Base-by-base conservation (phyloP, 2,329 filamentous ascomycete species). In the Arthroderma sp. region DNA sequence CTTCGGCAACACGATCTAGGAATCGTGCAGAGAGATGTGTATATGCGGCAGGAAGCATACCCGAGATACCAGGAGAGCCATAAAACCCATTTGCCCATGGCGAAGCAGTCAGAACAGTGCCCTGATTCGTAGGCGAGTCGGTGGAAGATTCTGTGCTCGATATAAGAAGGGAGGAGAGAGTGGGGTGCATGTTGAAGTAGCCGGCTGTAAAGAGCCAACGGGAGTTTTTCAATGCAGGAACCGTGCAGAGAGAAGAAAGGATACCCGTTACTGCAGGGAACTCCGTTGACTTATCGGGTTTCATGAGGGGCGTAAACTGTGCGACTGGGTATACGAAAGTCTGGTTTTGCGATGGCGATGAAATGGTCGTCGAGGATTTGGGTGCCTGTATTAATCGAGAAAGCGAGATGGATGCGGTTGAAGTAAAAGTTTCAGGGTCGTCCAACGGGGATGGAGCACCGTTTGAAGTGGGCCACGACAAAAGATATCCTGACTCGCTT, bases 151-250 rank as follows among this genome's bases (percentile, higher is more conserved):
- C 50, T 7, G 66, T 63, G 0, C 86, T 87, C 5, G 74, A 71
- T 30, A 98, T 78, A 0, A 98, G 72, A 0, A 94, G 75, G 34
- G 80, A 76, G 2, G 85, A 88, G 15, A 96, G 76, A 3, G 81
- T 79, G 0, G 87, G 83, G 5, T 87, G 87, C 45, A 94, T 94
- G 68, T 98, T 98, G 69, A 98, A 98, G 68, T 98, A 98, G 43
- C 91, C 91, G 0, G 91, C 91, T 1, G 91, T 96, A 62, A 98
- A 96, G 0, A 86, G 91, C 91, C 91, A 98, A 9, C 78, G 82
- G 0, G 83, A 84, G 31, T 77, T 73, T 6, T 71, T 68, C 55
- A 86, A 83, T 4, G 72, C 66, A 4, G 62, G 53, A 0, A 82
- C 74, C 0, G 63, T 66, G 0, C 81, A 73, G 3, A 95, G 73